Evolutionary conservation across 139 green algal genomes (phyloP), one percentile per base, ranked within the genome.

Genomic region (Ettlia oleoabundans): DNA sequence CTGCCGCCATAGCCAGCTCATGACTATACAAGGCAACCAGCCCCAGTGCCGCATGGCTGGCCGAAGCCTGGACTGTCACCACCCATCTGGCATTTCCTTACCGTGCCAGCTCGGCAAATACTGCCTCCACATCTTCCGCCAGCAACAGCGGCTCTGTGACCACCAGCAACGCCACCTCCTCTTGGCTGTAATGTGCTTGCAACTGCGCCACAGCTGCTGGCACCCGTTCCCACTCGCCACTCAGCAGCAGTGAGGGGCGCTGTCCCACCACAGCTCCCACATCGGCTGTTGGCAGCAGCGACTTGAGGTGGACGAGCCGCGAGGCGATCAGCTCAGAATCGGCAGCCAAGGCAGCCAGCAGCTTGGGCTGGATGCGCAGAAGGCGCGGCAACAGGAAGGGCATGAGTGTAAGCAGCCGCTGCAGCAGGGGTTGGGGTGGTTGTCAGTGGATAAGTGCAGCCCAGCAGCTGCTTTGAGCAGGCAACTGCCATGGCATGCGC

Each of bases 171-270:
- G 67, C 80, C 63, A 30, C 47, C 19, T 76, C 47, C 37, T 53
- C 43, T 24, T 80, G 47, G 35, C 47, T 79, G 51, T 81, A 85
- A 13, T 22, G 63, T 53, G 35, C 63, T 28, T 19, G 58, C 41
- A 85, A 47, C 28, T 38, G 40, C 26, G 40, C 58, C 42, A 53
- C 53, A 9, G 30, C 70, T 24, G 15, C 53, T 7, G 61, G 58
- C 68, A 86, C 37, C 1, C 53, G 47, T 32, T 77, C 66, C 82
- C 80, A 85, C 33, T 85, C 80, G 22, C 64, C 67, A 9, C 37
- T 13, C 18, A 85, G 35, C 73, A 85, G 43, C 65, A 85, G 67
- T 5, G 67, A 80, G 42, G 80, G 80, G 24, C 80, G 64, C 52
- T 64, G 40, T 24, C 67, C 47, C n/a, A 52, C 53, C 9, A 86